Base-by-base conservation (phyloP, 768 basidiomycete genomes). In the Trametes cingulata region DNA sequence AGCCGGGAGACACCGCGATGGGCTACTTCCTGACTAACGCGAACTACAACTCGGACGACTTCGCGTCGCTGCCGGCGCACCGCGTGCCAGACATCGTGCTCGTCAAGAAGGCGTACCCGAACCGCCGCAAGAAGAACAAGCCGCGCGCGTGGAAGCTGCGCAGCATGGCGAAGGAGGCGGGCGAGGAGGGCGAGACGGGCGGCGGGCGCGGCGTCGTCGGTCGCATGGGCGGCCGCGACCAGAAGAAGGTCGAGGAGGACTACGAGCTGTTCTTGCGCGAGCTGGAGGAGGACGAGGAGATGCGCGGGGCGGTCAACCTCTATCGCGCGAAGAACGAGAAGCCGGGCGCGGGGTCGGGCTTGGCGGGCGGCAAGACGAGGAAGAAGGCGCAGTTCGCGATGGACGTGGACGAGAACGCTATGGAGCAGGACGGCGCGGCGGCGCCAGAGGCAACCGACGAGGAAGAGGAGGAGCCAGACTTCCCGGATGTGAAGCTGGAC, bases 211-310 rank as follows among this genome's bases (percentile, higher is more conserved):
- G 95, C 56, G 88, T 94, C n/a, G 87, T 96, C 43, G 95, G 95
- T 1, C 78, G 93, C 47, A 81, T 90, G 82, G 95, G 95, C 12
- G 95, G 94, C 36, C 79, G 93, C 47, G 95, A 96, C 75, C 84
- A 87, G 74, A 87, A 83, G 77, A 94, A 95, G 79, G 92, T 98
- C 58, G 95, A 98, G 66, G 87, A 93, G 71, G 96, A 99, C 71
- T 99, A 98, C 74, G 97, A 98, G 78, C 64, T 92, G 51, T 99
- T 99, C 85, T 77, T 98, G 74, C 83, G 90, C 46, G 95, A 97
- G 63, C 75, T 98, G 49, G 95, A 97, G 74, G 96, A 98, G 73
- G 95, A 98, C 75, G 87, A 88, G 20, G 95, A 98, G 78, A 77
- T 98, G 78, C 84, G 96, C 39, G 80, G 82, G 6, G 85, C 85